Percentiles rank a stretch among this genome's conserved stretches.
Evolutionary conservation across 352 stramenopile species (phyloP).

Genomic region (Phytophthora pseudosyringae): DNA sequence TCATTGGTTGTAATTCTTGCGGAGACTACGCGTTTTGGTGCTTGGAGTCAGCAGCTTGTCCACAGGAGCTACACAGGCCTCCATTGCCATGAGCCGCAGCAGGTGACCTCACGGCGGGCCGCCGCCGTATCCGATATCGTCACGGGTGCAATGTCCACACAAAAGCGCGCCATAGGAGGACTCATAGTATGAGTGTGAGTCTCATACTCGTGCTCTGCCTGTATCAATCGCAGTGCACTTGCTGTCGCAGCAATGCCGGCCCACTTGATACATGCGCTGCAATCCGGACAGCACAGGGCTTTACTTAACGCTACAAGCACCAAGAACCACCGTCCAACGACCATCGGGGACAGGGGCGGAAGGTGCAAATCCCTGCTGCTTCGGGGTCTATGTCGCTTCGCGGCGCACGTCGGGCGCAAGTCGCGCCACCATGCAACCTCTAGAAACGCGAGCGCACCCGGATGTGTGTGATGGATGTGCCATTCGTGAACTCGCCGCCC

Average conservation of each 20-base stretch:
- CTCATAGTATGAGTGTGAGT: too few relatives aligned
- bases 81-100: too few relatives aligned
- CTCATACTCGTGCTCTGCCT: not conserved
- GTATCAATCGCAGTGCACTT: not conserved
- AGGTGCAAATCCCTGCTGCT: constrained; percentile 14
- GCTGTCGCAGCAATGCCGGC: not conserved
- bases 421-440: constrained; percentile 16
- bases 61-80: too few relatives aligned
- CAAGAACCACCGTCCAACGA: constrained; percentile 1
- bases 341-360: constrained; percentile 1
- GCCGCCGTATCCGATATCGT: not conserved
- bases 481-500: constrained; percentile 30
- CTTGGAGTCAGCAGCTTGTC: not conserved
- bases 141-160: constrained; percentile 1
- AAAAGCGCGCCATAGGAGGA: not conserved
- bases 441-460: constrained; percentile 29
- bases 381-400: constrained; percentile 12
- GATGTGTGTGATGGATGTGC: constrained; percentile 13
- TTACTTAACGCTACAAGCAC: not conserved
- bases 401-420: not conserved
- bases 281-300: not conserved
- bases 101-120: not conserved
- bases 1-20: constrained; percentile 6
- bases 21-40: too few relatives aligned
- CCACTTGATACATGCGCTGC: not conserved